Conservation (phyloP, 306 rosid species). For the Dalbergia oliveri region DNA sequence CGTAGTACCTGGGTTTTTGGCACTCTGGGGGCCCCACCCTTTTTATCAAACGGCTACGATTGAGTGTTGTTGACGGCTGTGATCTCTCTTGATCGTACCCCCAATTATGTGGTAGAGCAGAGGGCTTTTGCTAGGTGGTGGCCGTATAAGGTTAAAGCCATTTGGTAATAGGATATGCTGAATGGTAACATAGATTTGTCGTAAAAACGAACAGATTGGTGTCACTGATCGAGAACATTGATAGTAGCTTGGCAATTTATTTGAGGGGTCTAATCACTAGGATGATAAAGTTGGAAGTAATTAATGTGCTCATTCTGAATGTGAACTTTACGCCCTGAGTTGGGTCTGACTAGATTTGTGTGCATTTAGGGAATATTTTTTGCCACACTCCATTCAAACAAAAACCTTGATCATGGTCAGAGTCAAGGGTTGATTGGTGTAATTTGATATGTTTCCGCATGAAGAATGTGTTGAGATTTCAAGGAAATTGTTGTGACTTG, state of each 20-base stretch:
- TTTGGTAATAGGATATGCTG: not conserved
- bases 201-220: slow-evolving; percentile 26
- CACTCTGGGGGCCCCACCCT: not conserved
- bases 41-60: not conserved
- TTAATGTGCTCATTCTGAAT: slow-evolving; percentile 33
- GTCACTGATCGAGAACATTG: slow-evolving; percentile 40
- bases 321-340: slow-evolving; percentile 35
- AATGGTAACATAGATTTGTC: slow-evolving; percentile 4
- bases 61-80: not conserved
- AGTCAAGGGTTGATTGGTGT: not conserved
- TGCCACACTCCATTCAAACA: slow-evolving; percentile 11
- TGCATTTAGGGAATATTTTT: slow-evolving; percentile 34
- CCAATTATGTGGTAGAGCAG: not conserved
- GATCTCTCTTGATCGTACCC: not conserved
- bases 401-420: not conserved
- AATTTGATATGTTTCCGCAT: slow-evolving; percentile 25
- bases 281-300: slow-evolving; percentile 34
- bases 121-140: slow-evolving; percentile 27
- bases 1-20: slow-evolving; percentile 47
- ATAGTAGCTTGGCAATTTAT: slow-evolving; percentile 29
- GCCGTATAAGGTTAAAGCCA: slow-evolving; percentile 17
- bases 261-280: slow-evolving; percentile 46
- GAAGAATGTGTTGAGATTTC: slow-evolving; percentile 41
- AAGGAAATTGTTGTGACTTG: slow-evolving; percentile 18
- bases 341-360: slow-evolving; percentile 12